Conservation (phyloP, 495 filamentous ascomycete genomes). For the Rhizodiscina lignyota region DNA sequence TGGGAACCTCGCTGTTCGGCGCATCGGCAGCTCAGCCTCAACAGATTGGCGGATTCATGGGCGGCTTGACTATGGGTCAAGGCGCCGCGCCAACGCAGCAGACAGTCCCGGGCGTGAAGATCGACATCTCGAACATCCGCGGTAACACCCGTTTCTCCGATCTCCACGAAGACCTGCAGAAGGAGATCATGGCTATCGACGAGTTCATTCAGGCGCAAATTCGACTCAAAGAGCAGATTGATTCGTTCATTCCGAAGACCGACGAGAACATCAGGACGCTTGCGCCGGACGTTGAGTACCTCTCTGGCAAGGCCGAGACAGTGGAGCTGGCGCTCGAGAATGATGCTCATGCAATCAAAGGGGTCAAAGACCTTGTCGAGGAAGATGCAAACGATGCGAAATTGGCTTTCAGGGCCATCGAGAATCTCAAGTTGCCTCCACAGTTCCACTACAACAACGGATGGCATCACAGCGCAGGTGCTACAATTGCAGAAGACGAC, state of each 20-base stretch:
- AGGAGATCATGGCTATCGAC: conserved; percentile 58
- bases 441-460: conserved; percentile 35
- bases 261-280: conserved; percentile 45
- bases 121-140: conserved; percentile 58
- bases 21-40: conserved; percentile 16
- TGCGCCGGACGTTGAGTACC: conserved; percentile 57
- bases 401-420: conserved; percentile 47
- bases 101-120: conserved; percentile 51
- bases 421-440: conserved; percentile 37
- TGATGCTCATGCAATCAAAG: conserved; percentile 55
- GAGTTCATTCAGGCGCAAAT: conserved; percentile 55
- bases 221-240: conserved; percentile 33
- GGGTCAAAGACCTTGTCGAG: conserved; percentile 43
- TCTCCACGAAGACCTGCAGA: conserved; percentile 67
- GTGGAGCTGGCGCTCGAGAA: conserved; percentile 55
- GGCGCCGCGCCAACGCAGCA: conserved; percentile 27
- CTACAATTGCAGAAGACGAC: conserved; percentile 34
- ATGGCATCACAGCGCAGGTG: conserved; percentile 26
- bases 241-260: conserved; percentile 48
- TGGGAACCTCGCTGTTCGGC: conserved; percentile 31
- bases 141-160: conserved; percentile 84
- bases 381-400: conserved; percentile 55
- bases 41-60: conserved; percentile 13
- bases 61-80: conserved; percentile 23
- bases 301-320: conserved; percentile 52